Conservation (phyloP, 139 green algal genomes). For the Micractinium sp. region DNA sequence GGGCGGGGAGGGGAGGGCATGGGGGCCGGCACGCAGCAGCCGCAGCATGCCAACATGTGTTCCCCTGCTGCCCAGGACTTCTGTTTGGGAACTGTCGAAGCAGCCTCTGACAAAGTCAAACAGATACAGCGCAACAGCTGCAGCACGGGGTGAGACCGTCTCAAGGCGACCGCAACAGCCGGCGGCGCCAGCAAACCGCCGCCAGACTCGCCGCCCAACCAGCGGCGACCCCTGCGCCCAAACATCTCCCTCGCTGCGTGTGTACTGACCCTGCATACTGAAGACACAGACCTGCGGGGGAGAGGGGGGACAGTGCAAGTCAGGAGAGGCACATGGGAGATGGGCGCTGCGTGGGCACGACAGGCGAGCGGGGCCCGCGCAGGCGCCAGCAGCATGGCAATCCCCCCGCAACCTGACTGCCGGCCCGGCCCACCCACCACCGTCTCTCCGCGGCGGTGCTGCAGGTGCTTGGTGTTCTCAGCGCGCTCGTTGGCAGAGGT, state of each 20-base stretch:
- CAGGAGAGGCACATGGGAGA: neutral
- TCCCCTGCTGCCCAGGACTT: too few species aligned
- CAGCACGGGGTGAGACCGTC: too few species aligned
- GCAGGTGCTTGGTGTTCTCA: conserved; percentile 57
- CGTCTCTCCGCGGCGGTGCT: conserved; percentile 49
- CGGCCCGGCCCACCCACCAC: conserved; percentile 19
- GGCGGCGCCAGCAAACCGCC: neutral
- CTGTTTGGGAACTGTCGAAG: too few species aligned
- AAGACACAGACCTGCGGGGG: neutral
- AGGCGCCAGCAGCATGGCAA: too few species aligned
- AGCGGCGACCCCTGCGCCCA: neutral
- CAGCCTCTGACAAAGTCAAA: neutral
- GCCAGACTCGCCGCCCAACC: neutral
- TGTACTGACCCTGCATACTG: conserved; percentile 12
- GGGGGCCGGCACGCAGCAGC: neutral
- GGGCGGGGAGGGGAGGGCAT: neutral
- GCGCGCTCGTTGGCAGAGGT: conserved; percentile 78
- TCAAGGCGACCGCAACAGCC: neutral
- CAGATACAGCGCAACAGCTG: neutral
- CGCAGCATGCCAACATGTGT: too few species aligned
- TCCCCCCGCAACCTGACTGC: neutral
- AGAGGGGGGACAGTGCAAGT: neutral
- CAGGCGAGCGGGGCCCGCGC: too few species aligned
- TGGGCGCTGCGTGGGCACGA: too few species aligned
- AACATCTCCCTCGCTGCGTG: neutral